Percentiles rank a stretch among this genome's conserved stretches.
Evolutionary conservation across 1,284 basidiomycete genomes (phyloP).

Genomic region (Pulveroboletus ridleyi): DNA sequence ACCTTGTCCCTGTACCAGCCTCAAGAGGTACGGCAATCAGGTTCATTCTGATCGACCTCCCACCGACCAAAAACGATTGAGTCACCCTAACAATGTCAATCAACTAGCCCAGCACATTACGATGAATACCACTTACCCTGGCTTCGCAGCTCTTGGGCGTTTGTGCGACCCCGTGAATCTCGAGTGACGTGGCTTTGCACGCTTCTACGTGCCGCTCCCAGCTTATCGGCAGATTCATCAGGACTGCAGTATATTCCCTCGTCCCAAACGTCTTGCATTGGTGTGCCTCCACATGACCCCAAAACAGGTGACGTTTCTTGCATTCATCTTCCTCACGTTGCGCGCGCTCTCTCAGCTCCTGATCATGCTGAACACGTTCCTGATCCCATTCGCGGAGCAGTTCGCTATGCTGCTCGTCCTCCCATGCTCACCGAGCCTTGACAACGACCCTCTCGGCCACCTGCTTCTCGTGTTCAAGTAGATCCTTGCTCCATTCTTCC

Average conservation of each 20-base stretch:
- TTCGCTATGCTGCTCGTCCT: conserved; percentile 20
- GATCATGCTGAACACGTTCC: conserved; percentile 24
- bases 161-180: conserved; percentile 31
- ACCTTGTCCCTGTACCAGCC: conserved; percentile 28
- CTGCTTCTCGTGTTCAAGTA: conserved; percentile 19
- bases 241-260: conserved; percentile 33
- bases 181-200: conserved; percentile 32
- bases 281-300: conserved; percentile 30
- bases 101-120: not conserved
- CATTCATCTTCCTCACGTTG: conserved; percentile 35
- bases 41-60: conserved; percentile 29
- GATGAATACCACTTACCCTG: conserved; percentile 20
- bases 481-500: conserved; percentile 27
- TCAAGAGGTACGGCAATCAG: conserved; percentile 34
- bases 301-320: conserved; percentile 24
- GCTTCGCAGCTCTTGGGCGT: conserved; percentile 35
- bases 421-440: conserved; percentile 26
- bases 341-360: conserved; percentile 19
- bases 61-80: conserved; percentile 30
- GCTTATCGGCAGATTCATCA: conserved; percentile 28
- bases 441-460: conserved; percentile 13
- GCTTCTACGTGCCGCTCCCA: conserved; percentile 27
- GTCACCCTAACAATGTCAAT: conserved; percentile 26
- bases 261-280: conserved; percentile 36
- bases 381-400: conserved; percentile 22